Evolutionary conservation across 2,329 filamentous ascomycete species (phyloP).

Genomic region (Aureobasidium musti): DNA sequence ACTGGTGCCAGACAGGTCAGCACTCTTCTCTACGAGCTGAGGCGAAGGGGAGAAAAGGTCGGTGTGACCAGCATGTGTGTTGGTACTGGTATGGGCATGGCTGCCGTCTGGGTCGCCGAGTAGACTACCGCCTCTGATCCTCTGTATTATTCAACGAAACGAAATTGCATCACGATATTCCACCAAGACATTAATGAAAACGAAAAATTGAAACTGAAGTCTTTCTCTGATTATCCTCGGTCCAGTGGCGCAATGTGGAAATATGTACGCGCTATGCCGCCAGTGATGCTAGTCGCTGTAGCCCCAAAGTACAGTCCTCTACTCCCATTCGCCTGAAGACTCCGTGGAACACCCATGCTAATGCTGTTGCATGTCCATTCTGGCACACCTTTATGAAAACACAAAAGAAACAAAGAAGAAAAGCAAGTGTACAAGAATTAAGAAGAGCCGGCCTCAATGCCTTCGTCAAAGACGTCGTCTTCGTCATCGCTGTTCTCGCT

Average conservation of each 20-base stretch:
- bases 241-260: not conserved
- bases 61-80: conserved; percentile 93
- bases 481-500: conserved; percentile 47
- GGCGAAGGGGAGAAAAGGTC: conserved; percentile 78
- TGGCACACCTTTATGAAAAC: not conserved
- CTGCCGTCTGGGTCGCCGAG: conserved; percentile 92
- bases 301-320: not conserved
- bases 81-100: conserved; percentile 92
- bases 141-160: not conserved
- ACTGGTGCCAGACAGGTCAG: conserved; percentile 93
- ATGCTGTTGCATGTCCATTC: not conserved
- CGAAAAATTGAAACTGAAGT: not conserved
- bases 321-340: conserved; percentile 12
- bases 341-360: conserved; percentile 2
- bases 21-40: conserved; percentile 86
- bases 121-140: conserved; percentile 42
- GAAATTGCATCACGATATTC: conserved; percentile 9
- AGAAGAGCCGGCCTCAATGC: not conserved
- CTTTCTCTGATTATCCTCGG: not conserved
- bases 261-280: not conserved
- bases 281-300: not conserved
- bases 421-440: not conserved
- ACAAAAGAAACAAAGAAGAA: not conserved
- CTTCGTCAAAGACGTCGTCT: conserved; percentile 34
- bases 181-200: not conserved